A percentile compares a stretch with the other conserved stretches of the same genome.
phyloP scores from a whole-genome alignment of 2,329 filamentous ascomycete species.

The Penicillium sp. region DNA sequence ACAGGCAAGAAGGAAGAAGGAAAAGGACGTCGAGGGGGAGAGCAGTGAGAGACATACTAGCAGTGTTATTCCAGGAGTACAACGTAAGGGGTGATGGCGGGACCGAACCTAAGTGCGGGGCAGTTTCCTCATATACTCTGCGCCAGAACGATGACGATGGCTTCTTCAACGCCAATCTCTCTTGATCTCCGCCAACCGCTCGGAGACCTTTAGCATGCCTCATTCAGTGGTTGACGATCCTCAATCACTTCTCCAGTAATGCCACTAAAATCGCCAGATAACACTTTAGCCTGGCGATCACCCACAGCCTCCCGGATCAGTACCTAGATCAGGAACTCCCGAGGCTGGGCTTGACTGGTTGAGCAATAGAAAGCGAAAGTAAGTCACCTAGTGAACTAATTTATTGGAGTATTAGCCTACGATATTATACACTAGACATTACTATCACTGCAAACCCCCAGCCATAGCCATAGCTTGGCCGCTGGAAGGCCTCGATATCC shows the following conservation, averaged over 20 bases:
- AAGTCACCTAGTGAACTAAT: not conserved
- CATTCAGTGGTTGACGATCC: not conserved
- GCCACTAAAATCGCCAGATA: not conserved
- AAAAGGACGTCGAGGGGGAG: conserved; percentile 51
- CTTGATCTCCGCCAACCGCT: not conserved
- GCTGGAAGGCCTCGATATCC: not conserved
- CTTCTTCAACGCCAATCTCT: not conserved
- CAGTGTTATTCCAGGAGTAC: not conserved
- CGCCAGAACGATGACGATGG: not conserved
- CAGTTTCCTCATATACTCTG: no score
- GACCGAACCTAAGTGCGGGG: no score
- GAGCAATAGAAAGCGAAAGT: not conserved
- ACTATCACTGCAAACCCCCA: not conserved
- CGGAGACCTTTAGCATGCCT: not conserved
- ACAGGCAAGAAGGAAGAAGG: conserved; percentile 31
- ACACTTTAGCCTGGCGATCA: not conserved
- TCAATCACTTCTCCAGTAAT: not conserved
- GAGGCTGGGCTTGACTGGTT: no score
- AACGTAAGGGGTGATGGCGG: no score
- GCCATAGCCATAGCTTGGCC: not conserved
- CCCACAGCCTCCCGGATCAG: no score
- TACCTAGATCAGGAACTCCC: no score
- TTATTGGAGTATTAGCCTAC: not conserved
- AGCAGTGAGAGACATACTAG: not conserved
- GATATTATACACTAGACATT: not conserved